Evolutionary conservation across 1,284 basidiomycete species (phyloP).

Genomic region (Malassezia obtusa): DNA sequence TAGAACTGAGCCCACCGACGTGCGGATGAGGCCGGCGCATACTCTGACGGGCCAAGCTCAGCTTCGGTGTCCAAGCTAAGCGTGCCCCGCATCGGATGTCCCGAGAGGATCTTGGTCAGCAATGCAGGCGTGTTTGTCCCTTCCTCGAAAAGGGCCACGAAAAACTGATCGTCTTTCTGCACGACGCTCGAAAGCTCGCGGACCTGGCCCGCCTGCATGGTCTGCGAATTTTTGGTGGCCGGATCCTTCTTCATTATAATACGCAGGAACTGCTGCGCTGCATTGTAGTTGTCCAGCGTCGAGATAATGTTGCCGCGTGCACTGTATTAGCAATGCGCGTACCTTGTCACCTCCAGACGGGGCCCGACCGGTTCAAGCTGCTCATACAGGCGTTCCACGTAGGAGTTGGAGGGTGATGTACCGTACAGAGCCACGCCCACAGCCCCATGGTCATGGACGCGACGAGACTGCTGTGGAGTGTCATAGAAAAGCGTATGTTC

Average conservation of each 20-base stretch:
- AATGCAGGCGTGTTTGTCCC: not conserved
- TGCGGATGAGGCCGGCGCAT: not conserved
- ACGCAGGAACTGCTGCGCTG: slow-evolving; percentile 60
- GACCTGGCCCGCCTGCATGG: not conserved
- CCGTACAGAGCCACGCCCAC: slow-evolving; percentile 60
- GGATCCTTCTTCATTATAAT: not conserved
- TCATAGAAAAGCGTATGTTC: slow-evolving; percentile 60
- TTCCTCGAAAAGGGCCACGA: slow-evolving; percentile 3
- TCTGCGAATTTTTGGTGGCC: not conserved
- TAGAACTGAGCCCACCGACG: not conserved
- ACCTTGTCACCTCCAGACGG: slow-evolving; percentile 58
- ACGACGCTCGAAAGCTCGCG: slow-evolving; percentile 14
- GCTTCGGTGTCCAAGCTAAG: slow-evolving; percentile 10
- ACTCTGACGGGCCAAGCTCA: not conserved
- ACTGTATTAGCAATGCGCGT: slow-evolving; percentile 49
- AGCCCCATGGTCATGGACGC: slow-evolving; percentile 58
- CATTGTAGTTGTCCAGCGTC: slow-evolving; percentile 58
- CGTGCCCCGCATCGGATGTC: slow-evolving; percentile 17
- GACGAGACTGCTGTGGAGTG: slow-evolving; percentile 33
- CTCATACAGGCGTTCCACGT: slow-evolving; percentile 52
- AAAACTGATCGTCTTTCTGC: slow-evolving; percentile 10
- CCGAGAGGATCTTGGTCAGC: slow-evolving; percentile 3
- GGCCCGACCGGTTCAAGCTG: slow-evolving; percentile 56
- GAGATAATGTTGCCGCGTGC: slow-evolving; percentile 71
- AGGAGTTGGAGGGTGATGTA: slow-evolving; percentile 23